phyloP scores from a whole-genome alignment of 768 basidiomycete species.

The Leccinum sublutescens region DNA sequence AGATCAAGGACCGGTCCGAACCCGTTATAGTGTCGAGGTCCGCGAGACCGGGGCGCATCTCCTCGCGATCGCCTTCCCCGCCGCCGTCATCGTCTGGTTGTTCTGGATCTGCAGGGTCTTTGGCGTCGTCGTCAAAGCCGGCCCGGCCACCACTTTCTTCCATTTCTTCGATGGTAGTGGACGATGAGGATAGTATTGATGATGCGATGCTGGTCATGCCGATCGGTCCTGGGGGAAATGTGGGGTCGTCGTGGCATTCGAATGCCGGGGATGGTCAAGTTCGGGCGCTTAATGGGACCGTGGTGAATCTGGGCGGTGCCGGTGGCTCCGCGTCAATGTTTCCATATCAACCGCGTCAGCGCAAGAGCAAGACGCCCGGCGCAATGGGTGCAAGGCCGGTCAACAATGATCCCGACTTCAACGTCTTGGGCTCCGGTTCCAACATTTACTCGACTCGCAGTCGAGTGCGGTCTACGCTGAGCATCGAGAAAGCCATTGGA shows the following conservation, averaged over 20 bases:
- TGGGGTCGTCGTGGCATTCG: constrained; percentile 8
- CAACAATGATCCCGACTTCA: constrained; percentile 29
- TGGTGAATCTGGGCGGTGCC: constrained; percentile 26
- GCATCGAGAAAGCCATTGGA: constrained; percentile 49
- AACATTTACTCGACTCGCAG: constrained; percentile 36
- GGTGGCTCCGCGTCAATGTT: constrained; percentile 11
- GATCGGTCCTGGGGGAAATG: constrained; percentile 44
- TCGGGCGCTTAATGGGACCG: background rate
- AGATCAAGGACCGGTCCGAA: constrained; percentile 69
- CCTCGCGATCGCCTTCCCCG: constrained; percentile 32
- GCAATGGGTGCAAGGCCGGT: constrained; percentile 33
- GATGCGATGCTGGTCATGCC: constrained; percentile 76
- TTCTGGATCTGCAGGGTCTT: constrained; percentile 5
- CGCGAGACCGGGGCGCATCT: background rate
- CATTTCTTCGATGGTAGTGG: constrained; percentile 31
- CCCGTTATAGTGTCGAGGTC: constrained; percentile 38
- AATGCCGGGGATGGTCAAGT: constrained; percentile 9
- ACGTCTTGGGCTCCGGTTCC: constrained; percentile 17
- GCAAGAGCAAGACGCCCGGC: constrained; percentile 27
- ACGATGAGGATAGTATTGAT: constrained; percentile 73
- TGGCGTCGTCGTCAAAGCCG: constrained; percentile 20
- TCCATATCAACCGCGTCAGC: constrained; percentile 42
- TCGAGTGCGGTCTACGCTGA: constrained; percentile 57
- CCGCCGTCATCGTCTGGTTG: constrained; percentile 21
- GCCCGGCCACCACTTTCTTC: constrained; percentile 12